Evolutionary conservation across 805 yeast species (phyloP), one percentile per base, ranked within the genome.

Genomic region (Myxozyma neotropica): DNA sequence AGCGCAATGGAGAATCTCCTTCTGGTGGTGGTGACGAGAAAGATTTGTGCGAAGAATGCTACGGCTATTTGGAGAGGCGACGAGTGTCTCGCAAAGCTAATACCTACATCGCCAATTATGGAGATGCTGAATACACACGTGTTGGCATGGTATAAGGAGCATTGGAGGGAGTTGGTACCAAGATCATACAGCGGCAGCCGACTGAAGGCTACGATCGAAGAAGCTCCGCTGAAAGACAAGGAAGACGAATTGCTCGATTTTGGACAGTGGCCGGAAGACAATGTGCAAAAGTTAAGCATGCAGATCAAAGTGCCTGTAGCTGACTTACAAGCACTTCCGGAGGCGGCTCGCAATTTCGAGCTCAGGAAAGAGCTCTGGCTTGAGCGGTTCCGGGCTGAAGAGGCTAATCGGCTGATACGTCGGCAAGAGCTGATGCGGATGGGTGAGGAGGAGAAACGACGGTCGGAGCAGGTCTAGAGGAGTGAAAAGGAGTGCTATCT

Each of bases 51-150:
- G 26, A 6, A 17, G 27, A 62, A 59, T 27, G 66, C 64, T 26
- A 47, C 64, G 13, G 56, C 51, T 7, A 43, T 59, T 13, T 62
- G 66, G 66, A 44, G 66, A 13, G 66, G 64, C 6, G 50, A 55
- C 5, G 66, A 62, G 21, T 62, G 66, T 45, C 47, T 53, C 21
- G 26, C 55, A 13, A 62, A 62, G 36, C 39, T 62, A 40, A 26
- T 50, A 6, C 43, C 58, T 7, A 12, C 55, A 7, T 45, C 58
- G 17, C 56, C 65, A 10, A 44, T 53, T 15, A 43, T 62, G 29
- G 61, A 56, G 17, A 24, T 27, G 24, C 46, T 62, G 21, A 55
- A 27, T 39, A 10, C 15, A 1, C 35, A 19, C 4, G 55, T 62
- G n/a, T 17, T 36, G 3, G 48, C 51, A 36, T 62, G 66, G 66